Conservation (phyloP, 345 rosid genomes). For the Arabidopsis arenosa region DNA sequence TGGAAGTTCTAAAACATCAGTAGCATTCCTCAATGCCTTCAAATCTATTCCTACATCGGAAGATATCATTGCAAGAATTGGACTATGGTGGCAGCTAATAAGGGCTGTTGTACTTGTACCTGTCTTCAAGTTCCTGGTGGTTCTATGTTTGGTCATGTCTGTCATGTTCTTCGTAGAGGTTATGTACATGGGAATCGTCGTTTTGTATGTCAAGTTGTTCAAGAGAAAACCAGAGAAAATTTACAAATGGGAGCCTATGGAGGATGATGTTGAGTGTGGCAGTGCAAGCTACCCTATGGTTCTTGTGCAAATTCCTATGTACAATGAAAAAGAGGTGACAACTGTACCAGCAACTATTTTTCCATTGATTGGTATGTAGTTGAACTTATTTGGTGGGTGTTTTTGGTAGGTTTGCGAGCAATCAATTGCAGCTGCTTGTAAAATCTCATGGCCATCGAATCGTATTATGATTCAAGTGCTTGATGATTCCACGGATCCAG, state of each 20-base stretch:
- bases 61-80: background rate
- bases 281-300: slow-evolving; percentile 52
- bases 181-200: slow-evolving; percentile 57
- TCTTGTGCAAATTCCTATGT: slow-evolving; percentile 65
- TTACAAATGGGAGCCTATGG: slow-evolving; percentile 54
- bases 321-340: slow-evolving; percentile 59
- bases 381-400: slow-evolving; percentile 13
- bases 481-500: slow-evolving; percentile 70
- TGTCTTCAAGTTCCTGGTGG: slow-evolving; percentile 48
- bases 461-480: slow-evolving; percentile 68
- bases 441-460: slow-evolving; percentile 64
- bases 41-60: slow-evolving; percentile 26
- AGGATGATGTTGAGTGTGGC: slow-evolving; percentile 53
- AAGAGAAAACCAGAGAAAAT: slow-evolving; percentile 50
- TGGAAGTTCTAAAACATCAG: slow-evolving; percentile 35
- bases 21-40: slow-evolving; percentile 27
- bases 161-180: slow-evolving; percentile 57
- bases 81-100: slow-evolving; percentile 38
- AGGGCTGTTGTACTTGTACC: slow-evolving; percentile 45
- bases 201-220: slow-evolving; percentile 50
- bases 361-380: background rate
- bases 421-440: slow-evolving; percentile 72
- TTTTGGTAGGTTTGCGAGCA: slow-evolving; percentile 60
- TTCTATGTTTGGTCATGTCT: slow-evolving; percentile 54
- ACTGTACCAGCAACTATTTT: background rate